Base-by-base conservation (phyloP, 1,284 basidiomycete species). In the Cutaneotrichosporon sp. region DNA sequence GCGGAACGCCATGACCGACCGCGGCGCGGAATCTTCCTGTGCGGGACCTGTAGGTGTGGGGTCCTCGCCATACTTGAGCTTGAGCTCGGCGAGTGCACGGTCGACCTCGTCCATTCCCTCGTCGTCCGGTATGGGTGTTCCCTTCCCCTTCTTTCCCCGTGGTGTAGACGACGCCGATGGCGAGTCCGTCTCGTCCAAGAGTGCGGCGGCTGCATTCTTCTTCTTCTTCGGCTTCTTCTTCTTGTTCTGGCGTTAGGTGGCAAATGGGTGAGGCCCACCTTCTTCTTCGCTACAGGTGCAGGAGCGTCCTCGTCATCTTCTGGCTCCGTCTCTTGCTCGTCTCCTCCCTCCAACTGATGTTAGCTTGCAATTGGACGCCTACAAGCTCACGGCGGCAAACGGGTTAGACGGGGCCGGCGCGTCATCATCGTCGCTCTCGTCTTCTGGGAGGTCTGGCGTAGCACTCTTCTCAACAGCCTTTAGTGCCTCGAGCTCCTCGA, bases 61-160 rank as follows among this genome's bases (percentile, higher is more conserved):
- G n/a, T 64, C 65, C 11, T 75, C 72, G 8, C 70, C 72, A 58
- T 73, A 71, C 88, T 90, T 89, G 62, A 88, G 70, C 5, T 89
- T 89, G 26, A 97, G 83, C 73, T 95, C 92, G 3, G 88, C 88
- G 10, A 96, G 82, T 0, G 88, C 92, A 63, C 86, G 84, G 74
- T 95, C 92, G 32, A 96, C 82, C 68, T 95, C 91, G 72, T 94
- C 89, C 68, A 90, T 31, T 81, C 84, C 73, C 84, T 88, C 77
- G 58, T 69, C 71, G 46, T 61, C 71, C 57, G 60, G 64, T 46
- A 65, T 66, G 38, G 73, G 69, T 60, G 64, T 70, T 65, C 72
- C 73, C 51, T 65, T 67, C 5, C 66, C 68, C 56, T 82, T 84
- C 78, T 86, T 88, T 76, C 83, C 86, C 67, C 85, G 87, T 11